phyloP scores from a whole-genome alignment of 768 basidiomycete genomes.

The Strobilomyces dryophilus region DNA sequence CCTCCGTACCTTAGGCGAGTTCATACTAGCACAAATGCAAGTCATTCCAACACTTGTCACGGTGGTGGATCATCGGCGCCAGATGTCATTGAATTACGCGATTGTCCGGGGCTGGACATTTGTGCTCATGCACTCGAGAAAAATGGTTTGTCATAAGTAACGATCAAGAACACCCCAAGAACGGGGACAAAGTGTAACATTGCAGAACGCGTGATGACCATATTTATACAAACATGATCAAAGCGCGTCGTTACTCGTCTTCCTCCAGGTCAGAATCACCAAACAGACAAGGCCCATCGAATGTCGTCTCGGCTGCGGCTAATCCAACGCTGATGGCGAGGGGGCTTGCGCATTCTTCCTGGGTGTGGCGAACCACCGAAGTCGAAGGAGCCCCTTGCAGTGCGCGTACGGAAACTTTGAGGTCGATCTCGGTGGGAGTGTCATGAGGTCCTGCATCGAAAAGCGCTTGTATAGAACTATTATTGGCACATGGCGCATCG shows the following conservation, averaged over 20 bases:
- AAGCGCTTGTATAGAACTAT: neutral
- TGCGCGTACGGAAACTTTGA: neutral
- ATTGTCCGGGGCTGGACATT: neutral
- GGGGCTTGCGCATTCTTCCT: neutral
- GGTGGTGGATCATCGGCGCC: too few relatives aligned
- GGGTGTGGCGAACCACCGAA: neutral
- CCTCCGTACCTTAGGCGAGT: too few relatives aligned
- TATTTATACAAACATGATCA: neutral
- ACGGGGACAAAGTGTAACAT: neutral
- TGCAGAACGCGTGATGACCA: neutral
- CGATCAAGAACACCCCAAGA: neutral
- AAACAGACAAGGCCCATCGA: conserved; percentile 28
- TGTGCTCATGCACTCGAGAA: too few relatives aligned
- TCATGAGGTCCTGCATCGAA: neutral
- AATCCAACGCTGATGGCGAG: neutral
- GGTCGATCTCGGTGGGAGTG: neutral
- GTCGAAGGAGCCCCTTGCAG: neutral
- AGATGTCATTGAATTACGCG: too few relatives aligned
- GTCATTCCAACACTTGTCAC: too few relatives aligned
- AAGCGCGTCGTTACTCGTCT: conserved; percentile 12
- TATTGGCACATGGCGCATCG: neutral
- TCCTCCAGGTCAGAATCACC: conserved; percentile 30
- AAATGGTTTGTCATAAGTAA: neutral
- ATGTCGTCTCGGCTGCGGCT: neutral
- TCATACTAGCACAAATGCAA: too few relatives aligned